Conservation (phyloP, 176 grass and related monocot species). For the Juncus inflexus region DNA sequence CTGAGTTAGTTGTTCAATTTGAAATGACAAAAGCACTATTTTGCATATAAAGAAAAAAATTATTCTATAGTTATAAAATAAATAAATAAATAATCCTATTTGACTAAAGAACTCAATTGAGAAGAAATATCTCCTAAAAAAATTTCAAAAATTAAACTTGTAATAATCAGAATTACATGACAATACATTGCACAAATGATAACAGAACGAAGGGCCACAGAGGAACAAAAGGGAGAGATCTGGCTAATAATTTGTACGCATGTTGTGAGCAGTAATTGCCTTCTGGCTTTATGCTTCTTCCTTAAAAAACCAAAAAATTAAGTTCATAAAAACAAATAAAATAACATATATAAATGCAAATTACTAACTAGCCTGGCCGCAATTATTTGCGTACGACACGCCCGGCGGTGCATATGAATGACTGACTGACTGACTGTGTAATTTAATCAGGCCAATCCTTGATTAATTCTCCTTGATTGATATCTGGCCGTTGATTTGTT, state of each 20-base stretch:
- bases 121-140: background rate
- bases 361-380: background rate
- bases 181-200: background rate
- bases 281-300: slow-evolving; percentile 18
- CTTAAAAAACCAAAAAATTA: slow-evolving; percentile 26
- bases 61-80: background rate
- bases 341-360: background rate
- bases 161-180: background rate
- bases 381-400: slow-evolving; percentile 21
- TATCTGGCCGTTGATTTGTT: slow-evolving; percentile 12
- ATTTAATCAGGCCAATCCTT: slow-evolving; percentile 1
- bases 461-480: background rate
- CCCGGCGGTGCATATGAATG: background rate
- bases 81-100: background rate
- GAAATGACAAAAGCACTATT: no score
- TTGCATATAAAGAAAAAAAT: background rate
- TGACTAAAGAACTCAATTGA: background rate
- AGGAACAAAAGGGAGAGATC: slow-evolving; percentile 24
- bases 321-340: slow-evolving; percentile 13
- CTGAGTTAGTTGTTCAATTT: no score
- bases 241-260: slow-evolving; percentile 26
- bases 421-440: background rate
- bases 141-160: background rate
- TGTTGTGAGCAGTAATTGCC: slow-evolving; percentile 25
- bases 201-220: background rate